Evolutionary conservation across 2,329 filamentous ascomycete species (phyloP).

Genomic region (Cytospora chrysosperma): DNA sequence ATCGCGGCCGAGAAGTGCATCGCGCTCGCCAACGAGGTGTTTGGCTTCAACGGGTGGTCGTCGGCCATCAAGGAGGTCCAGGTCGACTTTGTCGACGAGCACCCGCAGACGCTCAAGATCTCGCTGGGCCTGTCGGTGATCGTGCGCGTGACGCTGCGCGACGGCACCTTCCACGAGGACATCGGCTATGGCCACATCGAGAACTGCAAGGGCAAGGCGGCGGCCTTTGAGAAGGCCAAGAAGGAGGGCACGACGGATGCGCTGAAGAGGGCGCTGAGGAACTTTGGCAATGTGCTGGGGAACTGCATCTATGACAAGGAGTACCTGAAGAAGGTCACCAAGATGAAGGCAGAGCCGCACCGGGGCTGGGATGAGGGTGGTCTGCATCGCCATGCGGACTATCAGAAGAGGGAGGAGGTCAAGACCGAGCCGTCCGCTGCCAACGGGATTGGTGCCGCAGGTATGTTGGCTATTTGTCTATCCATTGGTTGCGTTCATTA

Average conservation of each 20-base stretch:
- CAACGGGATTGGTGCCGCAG: conserved; percentile 7
- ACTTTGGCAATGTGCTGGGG: conserved; percentile 94
- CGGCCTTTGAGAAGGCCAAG: conserved; percentile 97
- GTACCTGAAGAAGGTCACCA: conserved; percentile 85
- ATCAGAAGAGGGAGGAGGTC: conserved; percentile 57
- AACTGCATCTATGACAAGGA: conserved; percentile 98
- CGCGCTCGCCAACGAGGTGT: conserved; percentile 89
- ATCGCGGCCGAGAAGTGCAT: conserved; percentile 96
- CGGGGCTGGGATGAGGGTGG: conserved; percentile 74
- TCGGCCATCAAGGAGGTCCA: conserved; percentile 93
- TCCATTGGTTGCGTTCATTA: background rate
- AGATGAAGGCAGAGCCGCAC: conserved; percentile 75
- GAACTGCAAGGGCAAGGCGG: conserved; percentile 92
- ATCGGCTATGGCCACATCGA: conserved; percentile 96
- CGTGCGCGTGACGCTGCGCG: conserved; percentile 82
- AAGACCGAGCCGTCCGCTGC: conserved; percentile 28
- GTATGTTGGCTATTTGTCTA: background rate
- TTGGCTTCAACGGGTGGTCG: conserved; percentile 97
- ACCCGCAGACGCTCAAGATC: conserved; percentile 72
- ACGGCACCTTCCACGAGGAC: conserved; percentile 97
- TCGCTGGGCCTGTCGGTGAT: conserved; percentile 87
- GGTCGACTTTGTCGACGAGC: conserved; percentile 93
- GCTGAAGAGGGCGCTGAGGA: conserved; percentile 83
- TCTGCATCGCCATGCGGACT: conserved; percentile 79
- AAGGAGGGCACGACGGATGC: conserved; percentile 97